Percentiles rank a stretch among this genome's conserved stretches.
Conservation (phyloP, 495 filamentous ascomycete species). For the Penicillium lividum region DNA sequence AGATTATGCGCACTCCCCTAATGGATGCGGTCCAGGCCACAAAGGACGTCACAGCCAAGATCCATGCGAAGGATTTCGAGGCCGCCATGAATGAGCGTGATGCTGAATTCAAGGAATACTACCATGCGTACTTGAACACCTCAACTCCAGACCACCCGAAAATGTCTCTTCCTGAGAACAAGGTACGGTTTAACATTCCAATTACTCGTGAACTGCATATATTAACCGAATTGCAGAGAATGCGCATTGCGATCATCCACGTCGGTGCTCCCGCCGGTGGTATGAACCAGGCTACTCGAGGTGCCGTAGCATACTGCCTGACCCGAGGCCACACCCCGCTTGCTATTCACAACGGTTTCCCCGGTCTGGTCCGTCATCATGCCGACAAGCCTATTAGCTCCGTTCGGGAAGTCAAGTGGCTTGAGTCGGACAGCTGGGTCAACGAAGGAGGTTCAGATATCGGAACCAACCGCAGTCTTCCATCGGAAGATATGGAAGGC, state of each 20-base stretch:
- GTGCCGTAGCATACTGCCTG: constrained; percentile 92
- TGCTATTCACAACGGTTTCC: constrained; percentile 96
- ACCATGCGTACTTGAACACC: constrained; percentile 85
- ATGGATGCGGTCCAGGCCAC: constrained; percentile 86
- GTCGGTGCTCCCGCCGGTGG: constrained; percentile 98
- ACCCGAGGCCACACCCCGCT: constrained; percentile 89
- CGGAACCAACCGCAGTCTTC: constrained; percentile 92
- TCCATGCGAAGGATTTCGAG: constrained; percentile 79
- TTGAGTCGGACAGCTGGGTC: constrained; percentile 94
- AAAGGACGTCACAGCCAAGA: constrained; percentile 76
- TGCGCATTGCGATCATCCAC: constrained; percentile 94
- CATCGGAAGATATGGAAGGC: constrained; percentile 74
- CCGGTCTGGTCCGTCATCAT: constrained; percentile 90
- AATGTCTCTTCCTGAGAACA: constrained; percentile 64
- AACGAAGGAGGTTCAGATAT: constrained; percentile 97
- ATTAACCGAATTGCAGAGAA: constrained; percentile 56
- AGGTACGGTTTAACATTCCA: constrained; percentile 51
- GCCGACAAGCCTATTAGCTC: constrained; percentile 76
- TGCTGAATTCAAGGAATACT: constrained; percentile 92
- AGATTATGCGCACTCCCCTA: constrained; percentile 85
- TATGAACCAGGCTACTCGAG: constrained; percentile 96
- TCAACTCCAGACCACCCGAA: constrained; percentile 68
- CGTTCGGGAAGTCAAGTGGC: constrained; percentile 82
- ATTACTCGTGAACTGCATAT: not conserved
- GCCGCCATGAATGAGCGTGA: constrained; percentile 84